Conservation (phyloP, 2,329 filamentous ascomycete genomes). For the Stemphylium beticola region DNA sequence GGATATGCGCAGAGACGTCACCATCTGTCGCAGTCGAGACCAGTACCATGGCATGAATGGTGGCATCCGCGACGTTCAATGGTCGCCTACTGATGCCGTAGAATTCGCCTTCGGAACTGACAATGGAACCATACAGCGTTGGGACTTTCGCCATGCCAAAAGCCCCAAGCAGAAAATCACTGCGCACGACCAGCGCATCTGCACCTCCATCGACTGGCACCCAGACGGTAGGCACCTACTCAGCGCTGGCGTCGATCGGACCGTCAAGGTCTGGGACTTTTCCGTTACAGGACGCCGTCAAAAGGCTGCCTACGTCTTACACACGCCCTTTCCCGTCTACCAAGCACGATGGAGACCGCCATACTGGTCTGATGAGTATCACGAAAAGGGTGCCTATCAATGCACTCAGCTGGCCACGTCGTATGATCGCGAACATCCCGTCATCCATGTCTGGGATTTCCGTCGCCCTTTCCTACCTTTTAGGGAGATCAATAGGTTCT, state of each 20-base stretch:
- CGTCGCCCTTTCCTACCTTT: constrained; percentile 67
- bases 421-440: constrained; percentile 66
- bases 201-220: constrained; percentile 70
- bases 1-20: constrained; percentile 58
- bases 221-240: constrained; percentile 69
- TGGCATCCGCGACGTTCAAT: constrained; percentile 67
- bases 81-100: constrained; percentile 67
- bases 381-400: constrained; percentile 61
- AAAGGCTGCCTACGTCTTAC: constrained; percentile 64
- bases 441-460: constrained; percentile 70
- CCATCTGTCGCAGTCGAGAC: constrained; percentile 61
- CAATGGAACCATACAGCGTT: constrained; percentile 67
- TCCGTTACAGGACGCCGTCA: constrained; percentile 62
- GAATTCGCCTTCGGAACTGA: constrained; percentile 70
- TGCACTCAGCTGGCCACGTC: constrained; percentile 68
- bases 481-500: constrained; percentile 64
- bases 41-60: constrained; percentile 64
- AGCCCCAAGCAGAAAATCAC: constrained; percentile 65
- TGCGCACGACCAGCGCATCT: constrained; percentile 64
- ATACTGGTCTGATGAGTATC: constrained; percentile 60
- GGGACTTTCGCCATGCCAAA: constrained; percentile 66
- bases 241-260: constrained; percentile 67
- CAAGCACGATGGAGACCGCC: constrained; percentile 69
- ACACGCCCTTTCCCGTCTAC: constrained; percentile 66
- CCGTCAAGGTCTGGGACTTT: constrained; percentile 70